Conservation (phyloP, 2,329 filamentous ascomycete species). For the Whalleya microplaca region DNA sequence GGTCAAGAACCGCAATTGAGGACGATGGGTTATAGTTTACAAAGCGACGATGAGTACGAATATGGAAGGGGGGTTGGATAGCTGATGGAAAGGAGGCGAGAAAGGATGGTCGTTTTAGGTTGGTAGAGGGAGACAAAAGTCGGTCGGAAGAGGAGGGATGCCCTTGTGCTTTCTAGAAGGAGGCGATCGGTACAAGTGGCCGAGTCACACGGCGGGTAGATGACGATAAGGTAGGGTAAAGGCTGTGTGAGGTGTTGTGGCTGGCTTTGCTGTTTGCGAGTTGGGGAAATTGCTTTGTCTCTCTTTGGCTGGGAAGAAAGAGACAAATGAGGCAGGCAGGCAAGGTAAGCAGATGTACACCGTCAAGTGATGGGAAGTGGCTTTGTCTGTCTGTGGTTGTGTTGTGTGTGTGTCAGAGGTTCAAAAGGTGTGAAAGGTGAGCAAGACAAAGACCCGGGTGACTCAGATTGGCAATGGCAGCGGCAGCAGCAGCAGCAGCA, state of each 20-base stretch:
- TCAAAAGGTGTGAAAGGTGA: conserved; percentile 16
- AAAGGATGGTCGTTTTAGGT: conserved; percentile 15
- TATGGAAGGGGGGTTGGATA: conserved; percentile 1
- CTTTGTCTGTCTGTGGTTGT: conserved; percentile 16
- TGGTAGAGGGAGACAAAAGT: conserved; percentile 2
- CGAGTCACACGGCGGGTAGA: conserved; percentile 29
- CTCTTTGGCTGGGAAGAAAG: conserved; percentile 27
- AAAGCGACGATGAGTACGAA: conserved; percentile 8
- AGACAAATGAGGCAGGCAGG: conserved; percentile 3
- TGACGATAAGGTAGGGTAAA: conserved; percentile 29
- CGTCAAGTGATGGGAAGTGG: conserved; percentile 31
- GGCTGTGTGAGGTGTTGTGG: conserved; percentile 18
- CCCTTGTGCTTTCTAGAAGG: conserved; percentile 20
- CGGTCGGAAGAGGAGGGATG: conserved; percentile 8
- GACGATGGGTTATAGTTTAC: conserved; percentile 10
- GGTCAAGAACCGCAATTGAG: conserved; percentile 8
- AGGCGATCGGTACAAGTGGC: conserved; percentile 17
- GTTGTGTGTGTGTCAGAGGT: conserved; percentile 20
- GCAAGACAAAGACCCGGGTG: conserved; percentile 34
- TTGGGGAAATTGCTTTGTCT: conserved; percentile 23
- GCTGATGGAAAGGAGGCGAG: conserved; percentile 3
- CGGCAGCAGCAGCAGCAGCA: conserved; percentile 5
- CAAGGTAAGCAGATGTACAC: conserved; percentile 11
- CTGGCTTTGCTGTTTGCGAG: conserved; percentile 24
- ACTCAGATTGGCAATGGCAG: conserved; percentile 30